phyloP scores from a whole-genome alignment of 306 rosid species.

The Carpinus viminea region DNA sequence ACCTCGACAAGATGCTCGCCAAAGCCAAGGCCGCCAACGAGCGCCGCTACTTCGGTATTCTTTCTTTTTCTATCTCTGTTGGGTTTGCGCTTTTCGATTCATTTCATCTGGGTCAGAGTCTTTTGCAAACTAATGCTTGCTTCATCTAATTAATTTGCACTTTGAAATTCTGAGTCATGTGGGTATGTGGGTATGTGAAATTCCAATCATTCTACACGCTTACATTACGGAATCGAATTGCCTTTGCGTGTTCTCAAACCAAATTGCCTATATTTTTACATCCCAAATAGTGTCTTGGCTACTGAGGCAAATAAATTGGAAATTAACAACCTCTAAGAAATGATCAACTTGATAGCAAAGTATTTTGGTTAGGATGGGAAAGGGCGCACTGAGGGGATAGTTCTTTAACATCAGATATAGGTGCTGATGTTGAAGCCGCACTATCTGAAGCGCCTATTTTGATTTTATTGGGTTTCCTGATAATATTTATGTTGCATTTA shows the following conservation, averaged over 20 bases:
- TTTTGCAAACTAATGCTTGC: background rate
- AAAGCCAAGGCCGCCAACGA: conserved; percentile 95
- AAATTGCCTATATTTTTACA: background rate
- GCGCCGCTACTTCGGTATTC: conserved; percentile 83
- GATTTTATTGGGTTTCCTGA: background rate
- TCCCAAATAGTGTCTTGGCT: too few species aligned
- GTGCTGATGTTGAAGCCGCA: background rate
- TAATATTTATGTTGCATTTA: background rate
- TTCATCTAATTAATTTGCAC: background rate
- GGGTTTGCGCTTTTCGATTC: background rate
- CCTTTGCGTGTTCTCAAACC: background rate
- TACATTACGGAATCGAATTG: background rate
- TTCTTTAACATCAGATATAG: too few species aligned
- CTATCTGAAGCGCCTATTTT: background rate
- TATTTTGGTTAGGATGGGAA: too few species aligned
- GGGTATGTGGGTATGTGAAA: background rate
- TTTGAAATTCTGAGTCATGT: background rate
- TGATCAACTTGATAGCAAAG: too few species aligned
- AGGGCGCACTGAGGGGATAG: too few species aligned
- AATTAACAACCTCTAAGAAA: too few species aligned
- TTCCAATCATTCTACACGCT: background rate
- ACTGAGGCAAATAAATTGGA: too few species aligned
- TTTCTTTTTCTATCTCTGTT: background rate
- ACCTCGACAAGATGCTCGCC: conserved; percentile 83
- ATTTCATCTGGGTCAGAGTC: background rate